phyloP scores from a whole-genome alignment of 1,284 basidiomycete genomes.

The Rhodofomes roseus region DNA sequence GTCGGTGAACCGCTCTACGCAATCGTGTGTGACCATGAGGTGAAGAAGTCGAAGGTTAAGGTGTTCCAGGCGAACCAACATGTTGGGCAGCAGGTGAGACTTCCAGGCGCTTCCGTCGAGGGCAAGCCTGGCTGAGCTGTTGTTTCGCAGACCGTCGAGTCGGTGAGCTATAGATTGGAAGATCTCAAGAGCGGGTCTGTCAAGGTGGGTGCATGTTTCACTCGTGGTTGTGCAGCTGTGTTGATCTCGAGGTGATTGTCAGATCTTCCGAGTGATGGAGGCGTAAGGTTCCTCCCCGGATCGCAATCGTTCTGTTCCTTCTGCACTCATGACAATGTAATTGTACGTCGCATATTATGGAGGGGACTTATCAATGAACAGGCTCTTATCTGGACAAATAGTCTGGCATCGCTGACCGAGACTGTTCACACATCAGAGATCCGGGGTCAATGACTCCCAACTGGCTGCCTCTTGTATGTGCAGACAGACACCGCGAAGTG shows the following conservation, averaged over 20 bases:
- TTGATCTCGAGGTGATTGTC: not conserved
- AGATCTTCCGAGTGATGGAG: conserved; percentile 29
- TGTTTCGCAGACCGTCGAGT: conserved; percentile 61
- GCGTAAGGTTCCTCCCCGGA: conserved; percentile 11
- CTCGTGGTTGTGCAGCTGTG: no score
- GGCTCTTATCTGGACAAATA: no score
- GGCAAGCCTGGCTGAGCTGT: conserved; percentile 3
- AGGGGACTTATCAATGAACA: not conserved
- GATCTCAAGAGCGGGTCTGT: conserved; percentile 84
- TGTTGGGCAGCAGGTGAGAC: conserved; percentile 68
- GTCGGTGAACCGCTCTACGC: conserved; percentile 64
- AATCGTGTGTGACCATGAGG: conserved; percentile 78
- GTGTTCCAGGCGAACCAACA: conserved; percentile 81
- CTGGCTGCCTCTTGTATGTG: no score
- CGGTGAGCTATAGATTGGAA: conserved; percentile 80
- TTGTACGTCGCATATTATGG: not conserved
- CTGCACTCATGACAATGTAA: not conserved
- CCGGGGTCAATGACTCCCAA: no score
- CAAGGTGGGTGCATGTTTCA: conserved; percentile 44
- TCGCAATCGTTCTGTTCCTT: not conserved
- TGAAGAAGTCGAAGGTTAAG: conserved; percentile 81
- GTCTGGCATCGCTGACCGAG: no score
- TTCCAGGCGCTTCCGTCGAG: no score
- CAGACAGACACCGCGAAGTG: no score
- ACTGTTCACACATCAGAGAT: no score